Percentiles rank a stretch among this genome's conserved stretches.
phyloP scores from a whole-genome alignment of 2,329 filamentous ascomycete genomes.

The Colletotrichum tropicicola region DNA sequence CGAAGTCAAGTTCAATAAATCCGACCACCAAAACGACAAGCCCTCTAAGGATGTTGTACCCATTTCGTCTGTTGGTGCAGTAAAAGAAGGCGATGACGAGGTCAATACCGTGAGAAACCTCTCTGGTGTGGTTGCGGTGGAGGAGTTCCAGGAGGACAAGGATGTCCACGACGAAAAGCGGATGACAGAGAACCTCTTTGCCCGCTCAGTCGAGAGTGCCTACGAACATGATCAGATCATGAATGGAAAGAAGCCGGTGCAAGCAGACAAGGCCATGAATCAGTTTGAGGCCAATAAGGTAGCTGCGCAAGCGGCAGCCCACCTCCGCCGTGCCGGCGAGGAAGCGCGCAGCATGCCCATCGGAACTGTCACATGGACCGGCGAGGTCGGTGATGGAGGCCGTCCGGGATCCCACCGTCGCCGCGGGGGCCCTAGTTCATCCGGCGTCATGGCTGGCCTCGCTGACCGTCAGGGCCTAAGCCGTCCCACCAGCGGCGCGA shows the following conservation, averaged over 20 bases:
- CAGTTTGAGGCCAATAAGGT: conserved; percentile 83
- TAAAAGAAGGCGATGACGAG: background rate
- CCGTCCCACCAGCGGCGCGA: conserved; percentile 34
- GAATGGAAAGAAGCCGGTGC: conserved; percentile 75
- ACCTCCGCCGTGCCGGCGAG: conserved; percentile 77
- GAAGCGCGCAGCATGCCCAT: conserved; percentile 77
- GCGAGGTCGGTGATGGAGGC: conserved; percentile 81
- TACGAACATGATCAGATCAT: conserved; percentile 94
- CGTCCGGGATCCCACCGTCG: conserved; percentile 66
- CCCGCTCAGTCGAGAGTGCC: conserved; percentile 87
- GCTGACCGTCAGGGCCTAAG: conserved; percentile 63
- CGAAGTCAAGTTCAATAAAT: conserved; percentile 63
- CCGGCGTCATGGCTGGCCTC: conserved; percentile 64
- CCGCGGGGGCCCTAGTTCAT: conserved; percentile 61
- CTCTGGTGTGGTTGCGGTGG: conserved; percentile 69
- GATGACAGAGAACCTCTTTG: conserved; percentile 89
- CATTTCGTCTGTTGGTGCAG: conserved; percentile 6
- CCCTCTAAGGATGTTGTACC: conserved; percentile 19
- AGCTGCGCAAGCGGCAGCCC: conserved; percentile 79
- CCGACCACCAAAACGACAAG: conserved; percentile 36
- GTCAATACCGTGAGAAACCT: conserved; percentile 59
- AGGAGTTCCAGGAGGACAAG: conserved; percentile 67
- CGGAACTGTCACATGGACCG: conserved; percentile 94
- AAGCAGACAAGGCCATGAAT: conserved; percentile 81
- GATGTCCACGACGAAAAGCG: conserved; percentile 72